Evolutionary conservation across 2,329 filamentous ascomycete species (phyloP), one percentile per base, ranked within the genome.

Genomic region (Polychaeton citri): DNA sequence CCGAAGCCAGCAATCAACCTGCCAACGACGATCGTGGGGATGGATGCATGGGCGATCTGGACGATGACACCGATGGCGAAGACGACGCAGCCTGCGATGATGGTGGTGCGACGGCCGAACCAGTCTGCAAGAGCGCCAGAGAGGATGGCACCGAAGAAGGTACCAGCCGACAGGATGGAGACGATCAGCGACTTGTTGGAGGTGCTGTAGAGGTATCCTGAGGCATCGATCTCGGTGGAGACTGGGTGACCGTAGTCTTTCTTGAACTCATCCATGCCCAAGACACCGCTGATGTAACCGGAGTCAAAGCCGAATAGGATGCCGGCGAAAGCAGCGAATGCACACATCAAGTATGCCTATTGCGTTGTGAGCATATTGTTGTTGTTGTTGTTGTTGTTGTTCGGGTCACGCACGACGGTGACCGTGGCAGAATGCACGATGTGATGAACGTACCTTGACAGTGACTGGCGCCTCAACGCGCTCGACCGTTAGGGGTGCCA

Each of bases 81-180:
- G 40, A 85, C 68, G 45, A 63, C 61, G 37, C 68, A 72, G 1
- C 77, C 53, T 17, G 65, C 50, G 39, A 84, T 74, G 41, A 85
- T 68, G 26, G 68, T 76, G 21, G 65, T 54, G 15, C 78, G 74
- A 47, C 81, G 75, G 42, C 80, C 80, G 28, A 83, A 67, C 37
- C 56, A 60, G 48, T 85, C 80, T 17, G 72, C 75, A 28, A 83
- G 49, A 36, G 75, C 65, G 7, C 62, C 64, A 39, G 62, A 61
- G 20, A 63, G 35, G 15, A 86, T 66, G 10, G 80, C 72, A 28
- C 81, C 81, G 44, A 85, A 78, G 60, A 86, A 86, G 20, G 81
- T 85, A 38, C 81, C 81, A 19, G 76, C 77, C 1, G 79, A 84
- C 13, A 86, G 68, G 45, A 85, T 84, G 5, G 80, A 83, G 21